Evolutionary conservation across 176 grass and related monocot species (phyloP).

Genomic region (Triticum dicoccoides): DNA sequence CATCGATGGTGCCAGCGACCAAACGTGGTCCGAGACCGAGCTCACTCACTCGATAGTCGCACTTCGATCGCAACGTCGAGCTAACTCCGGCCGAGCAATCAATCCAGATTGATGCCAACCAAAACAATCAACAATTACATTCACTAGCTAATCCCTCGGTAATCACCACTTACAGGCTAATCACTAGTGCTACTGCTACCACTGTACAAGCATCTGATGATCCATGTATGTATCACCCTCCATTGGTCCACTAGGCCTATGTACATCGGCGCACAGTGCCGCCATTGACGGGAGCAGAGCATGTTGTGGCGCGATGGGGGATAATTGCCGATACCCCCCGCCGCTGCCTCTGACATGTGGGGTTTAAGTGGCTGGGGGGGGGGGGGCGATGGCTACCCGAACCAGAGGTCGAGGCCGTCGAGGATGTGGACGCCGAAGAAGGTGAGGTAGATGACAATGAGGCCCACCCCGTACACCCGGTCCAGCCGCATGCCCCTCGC

Average conservation of each 20-base stretch:
- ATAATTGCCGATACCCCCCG: too few species aligned
- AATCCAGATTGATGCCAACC: not conserved
- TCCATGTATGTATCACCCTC: not conserved
- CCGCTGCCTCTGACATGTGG: too few species aligned
- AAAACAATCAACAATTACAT: not conserved
- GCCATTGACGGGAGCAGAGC: not conserved
- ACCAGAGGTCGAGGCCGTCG: conserved; percentile 45
- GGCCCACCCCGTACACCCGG: conserved; percentile 55
- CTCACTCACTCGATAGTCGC: too few species aligned
- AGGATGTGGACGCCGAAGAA: conserved; percentile 52
- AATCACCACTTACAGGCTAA: not conserved
- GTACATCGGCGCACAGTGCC: not conserved
- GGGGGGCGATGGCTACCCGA: not conserved
- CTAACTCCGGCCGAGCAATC: not conserved
- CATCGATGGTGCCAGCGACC: not conserved
- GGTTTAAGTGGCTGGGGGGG: too few species aligned
- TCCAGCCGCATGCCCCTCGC: conserved; percentile 71
- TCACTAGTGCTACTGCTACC: not conserved
- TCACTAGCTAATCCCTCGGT: not conserved
- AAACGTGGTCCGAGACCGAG: not conserved
- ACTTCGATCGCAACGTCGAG: not conserved
- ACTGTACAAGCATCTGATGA: conserved; percentile 1
- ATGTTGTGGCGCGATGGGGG: too few species aligned
- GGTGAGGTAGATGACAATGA: conserved; percentile 67
- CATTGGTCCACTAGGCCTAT: not conserved